These are phyloP conservation scores for Pyrenophora seminiperda DNA, from an alignment of 2,329 filamentous ascomycete genomes.

Conservation along the genomic window DNA sequence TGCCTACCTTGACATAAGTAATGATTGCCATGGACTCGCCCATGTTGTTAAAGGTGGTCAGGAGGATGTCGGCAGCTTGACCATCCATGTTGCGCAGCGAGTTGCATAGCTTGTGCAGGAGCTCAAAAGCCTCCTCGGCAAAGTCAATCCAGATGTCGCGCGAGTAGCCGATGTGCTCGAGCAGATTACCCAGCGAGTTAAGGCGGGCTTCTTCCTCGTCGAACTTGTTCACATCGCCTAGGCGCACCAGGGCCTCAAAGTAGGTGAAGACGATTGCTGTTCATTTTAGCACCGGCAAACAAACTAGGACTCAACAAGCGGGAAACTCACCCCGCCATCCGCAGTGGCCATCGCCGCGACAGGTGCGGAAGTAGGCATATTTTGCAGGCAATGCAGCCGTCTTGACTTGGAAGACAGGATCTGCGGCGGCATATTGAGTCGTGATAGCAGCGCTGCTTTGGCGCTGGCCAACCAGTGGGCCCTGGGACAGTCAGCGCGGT, in stretches of 20 bases:
- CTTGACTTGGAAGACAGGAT: conserved; percentile 83
- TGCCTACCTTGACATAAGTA: conserved; percentile 72
- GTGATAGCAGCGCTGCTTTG: conserved; percentile 77
- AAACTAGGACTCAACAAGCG: not conserved
- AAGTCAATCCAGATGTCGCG: conserved; percentile 80
- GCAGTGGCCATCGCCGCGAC: conserved; percentile 93
- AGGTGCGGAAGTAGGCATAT: conserved; percentile 84
- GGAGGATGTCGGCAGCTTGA: conserved; percentile 57
- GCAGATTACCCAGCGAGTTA: conserved; percentile 69
- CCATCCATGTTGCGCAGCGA: conserved; percentile 63
- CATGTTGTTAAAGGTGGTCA: conserved; percentile 74
- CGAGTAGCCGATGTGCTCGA: conserved; percentile 71
- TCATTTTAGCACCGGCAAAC: conserved; percentile 32
- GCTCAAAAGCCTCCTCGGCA: conserved; percentile 71
- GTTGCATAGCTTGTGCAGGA: conserved; percentile 68
- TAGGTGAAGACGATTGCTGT: conserved; percentile 90
- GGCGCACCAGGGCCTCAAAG: conserved; percentile 80
- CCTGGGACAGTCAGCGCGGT: conserved; percentile 59
- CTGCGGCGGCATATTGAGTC: conserved; percentile 85
- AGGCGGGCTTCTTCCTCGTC: conserved; percentile 74
- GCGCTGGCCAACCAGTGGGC: conserved; percentile 79
- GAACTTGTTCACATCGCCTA: conserved; percentile 68
- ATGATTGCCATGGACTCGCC: conserved; percentile 74
- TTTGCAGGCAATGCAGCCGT: conserved; percentile 81
- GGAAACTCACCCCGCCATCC: conserved; percentile 86